These are phyloP conservation scores for Omphalea diandra DNA, from an alignment of 441 rosid species.

Conservation along the genomic window DNA sequence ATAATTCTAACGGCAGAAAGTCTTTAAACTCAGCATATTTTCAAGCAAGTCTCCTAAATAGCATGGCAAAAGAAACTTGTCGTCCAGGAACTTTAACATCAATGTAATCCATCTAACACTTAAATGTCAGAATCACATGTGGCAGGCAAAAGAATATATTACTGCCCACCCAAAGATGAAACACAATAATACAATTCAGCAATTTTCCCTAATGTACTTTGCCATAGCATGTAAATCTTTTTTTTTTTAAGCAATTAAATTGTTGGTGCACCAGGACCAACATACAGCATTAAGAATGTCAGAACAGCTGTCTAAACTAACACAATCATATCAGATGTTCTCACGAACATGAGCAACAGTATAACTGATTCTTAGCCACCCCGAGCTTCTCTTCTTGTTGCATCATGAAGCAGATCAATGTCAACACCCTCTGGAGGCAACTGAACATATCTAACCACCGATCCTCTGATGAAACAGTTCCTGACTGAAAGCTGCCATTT, in stretches of 20 bases:
- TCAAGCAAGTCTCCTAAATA: too few species aligned
- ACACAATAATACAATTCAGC: not conserved
- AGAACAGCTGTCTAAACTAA: conserved; percentile 21
- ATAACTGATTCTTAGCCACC: conserved; percentile 56
- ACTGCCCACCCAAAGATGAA: not conserved
- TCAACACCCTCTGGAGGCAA: conserved; percentile 95
- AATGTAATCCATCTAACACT: too few species aligned
- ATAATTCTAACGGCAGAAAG: too few species aligned
- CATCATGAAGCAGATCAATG: conserved; percentile 93
- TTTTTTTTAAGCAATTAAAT: too few species aligned
- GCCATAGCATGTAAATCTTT: not conserved
- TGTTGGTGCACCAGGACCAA: not conserved
- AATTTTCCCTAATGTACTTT: not conserved
- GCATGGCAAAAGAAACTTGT: too few species aligned
- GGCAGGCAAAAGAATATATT: too few species aligned
- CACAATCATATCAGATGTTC: conserved; percentile 23
- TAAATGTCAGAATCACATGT: too few species aligned
- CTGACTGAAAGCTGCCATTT: conserved; percentile 86
- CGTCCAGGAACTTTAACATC: too few species aligned
- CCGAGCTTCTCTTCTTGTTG: conserved; percentile 97
- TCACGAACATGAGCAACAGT: conserved; percentile 22
- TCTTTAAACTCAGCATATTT: too few species aligned
- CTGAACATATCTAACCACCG: conserved; percentile 97
- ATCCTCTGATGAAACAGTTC: conserved; percentile 96
- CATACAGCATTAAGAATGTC: conserved; percentile 13